These are phyloP conservation scores for Fusarium udum DNA, from an alignment of 2,329 filamentous ascomycete genomes.

Conservation along the genomic window DNA sequence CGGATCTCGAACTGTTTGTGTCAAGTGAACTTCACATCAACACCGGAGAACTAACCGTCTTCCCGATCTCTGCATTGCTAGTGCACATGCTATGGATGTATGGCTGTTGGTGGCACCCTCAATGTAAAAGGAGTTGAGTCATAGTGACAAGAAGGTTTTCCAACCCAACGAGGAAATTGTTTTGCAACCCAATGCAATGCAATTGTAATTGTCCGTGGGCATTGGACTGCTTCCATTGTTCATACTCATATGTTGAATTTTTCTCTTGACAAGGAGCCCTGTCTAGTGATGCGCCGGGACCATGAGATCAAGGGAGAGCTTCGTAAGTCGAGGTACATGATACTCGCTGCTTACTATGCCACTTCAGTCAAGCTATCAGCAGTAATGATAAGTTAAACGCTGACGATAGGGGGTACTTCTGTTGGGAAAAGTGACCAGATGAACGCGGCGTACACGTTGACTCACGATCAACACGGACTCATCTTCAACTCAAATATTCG, in stretches of 20 bases:
- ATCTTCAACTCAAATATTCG: conserved; percentile 1
- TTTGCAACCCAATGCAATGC: not conserved
- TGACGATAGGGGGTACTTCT: not conserved
- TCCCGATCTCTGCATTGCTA: conserved; percentile 8
- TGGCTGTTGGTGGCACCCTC: not conserved
- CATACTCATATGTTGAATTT: not conserved
- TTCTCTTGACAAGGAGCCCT: conserved; percentile 19
- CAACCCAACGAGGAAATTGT: not conserved
- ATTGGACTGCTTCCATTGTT: not conserved
- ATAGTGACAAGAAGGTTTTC: not conserved
- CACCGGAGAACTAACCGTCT: conserved; percentile 8
- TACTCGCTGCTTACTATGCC: not conserved
- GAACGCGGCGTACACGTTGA: not conserved
- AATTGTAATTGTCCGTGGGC: not conserved
- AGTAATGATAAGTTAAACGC: not conserved
- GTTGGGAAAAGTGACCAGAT: not conserved
- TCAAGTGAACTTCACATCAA: not conserved
- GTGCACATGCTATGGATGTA: conserved; percentile 2
- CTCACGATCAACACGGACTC: not conserved
- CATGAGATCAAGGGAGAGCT: conserved; percentile 25
- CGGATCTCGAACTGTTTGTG: conserved; percentile 3
- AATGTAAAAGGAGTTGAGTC: conserved; percentile 7
- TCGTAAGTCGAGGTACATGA: conserved; percentile 23
- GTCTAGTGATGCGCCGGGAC: conserved; percentile 20
- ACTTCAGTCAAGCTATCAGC: conserved; percentile 3